phyloP scores from a whole-genome alignment of 805 yeast genomes.

The Hanseniaspora occidentalis region DNA sequence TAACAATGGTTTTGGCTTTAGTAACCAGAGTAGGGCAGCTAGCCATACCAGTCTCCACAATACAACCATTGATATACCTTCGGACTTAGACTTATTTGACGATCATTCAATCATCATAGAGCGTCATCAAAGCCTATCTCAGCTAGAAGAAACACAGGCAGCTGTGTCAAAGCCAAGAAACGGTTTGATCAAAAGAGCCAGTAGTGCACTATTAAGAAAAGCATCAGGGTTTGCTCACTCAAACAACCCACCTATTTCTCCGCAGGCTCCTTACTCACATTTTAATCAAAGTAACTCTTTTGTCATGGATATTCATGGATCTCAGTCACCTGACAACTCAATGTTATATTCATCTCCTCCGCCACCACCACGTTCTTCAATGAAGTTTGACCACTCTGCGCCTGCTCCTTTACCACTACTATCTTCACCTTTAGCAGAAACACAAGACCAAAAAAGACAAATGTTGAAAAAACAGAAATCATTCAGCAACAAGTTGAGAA shows the following conservation, averaged over 20 bases:
- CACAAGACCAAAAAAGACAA: neutral
- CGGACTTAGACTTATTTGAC: neutral
- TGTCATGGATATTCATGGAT: too few relatives aligned
- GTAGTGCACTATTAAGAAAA: slow-evolving; percentile 1
- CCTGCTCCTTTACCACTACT: too few relatives aligned
- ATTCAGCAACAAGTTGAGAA: slow-evolving; percentile 1
- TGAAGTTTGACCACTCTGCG: too few relatives aligned
- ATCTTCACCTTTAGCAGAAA: neutral
- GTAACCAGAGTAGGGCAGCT: neutral
- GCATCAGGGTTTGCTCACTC: neutral
- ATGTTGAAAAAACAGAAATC: neutral
- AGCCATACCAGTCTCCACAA: neutral
- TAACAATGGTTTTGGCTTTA: neutral
- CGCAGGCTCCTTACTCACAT: too few relatives aligned
- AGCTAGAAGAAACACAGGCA: neutral
- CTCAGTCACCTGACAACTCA: too few relatives aligned
- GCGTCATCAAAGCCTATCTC: too few relatives aligned
- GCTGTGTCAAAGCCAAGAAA: neutral
- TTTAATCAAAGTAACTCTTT: too few relatives aligned
- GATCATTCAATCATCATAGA: neutral
- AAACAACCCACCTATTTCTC: too few relatives aligned
- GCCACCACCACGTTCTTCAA: too few relatives aligned
- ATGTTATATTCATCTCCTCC: too few relatives aligned
- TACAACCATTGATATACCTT: neutral
- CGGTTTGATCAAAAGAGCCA: neutral